Conservation (phyloP, 108 stramenopile genomes). For the Nannochloropsis gaditana region DNA sequence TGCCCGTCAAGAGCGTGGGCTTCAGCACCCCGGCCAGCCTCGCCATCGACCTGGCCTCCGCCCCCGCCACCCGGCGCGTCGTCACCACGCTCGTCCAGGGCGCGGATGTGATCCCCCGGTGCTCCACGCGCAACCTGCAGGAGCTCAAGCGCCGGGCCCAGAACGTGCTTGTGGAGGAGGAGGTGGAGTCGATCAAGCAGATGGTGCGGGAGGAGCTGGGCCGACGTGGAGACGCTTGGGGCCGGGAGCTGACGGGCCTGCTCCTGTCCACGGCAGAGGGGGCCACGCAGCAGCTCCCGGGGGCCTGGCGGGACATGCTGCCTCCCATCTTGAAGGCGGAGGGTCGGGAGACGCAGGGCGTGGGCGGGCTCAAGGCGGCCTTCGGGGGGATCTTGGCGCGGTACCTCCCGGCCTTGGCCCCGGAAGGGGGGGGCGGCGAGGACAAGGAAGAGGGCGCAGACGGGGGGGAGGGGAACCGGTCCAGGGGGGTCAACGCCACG, state of each 20-base stretch:
- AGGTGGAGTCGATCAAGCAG: background rate
- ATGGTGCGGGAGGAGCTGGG: background rate
- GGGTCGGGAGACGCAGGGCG: background rate
- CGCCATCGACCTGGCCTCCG: background rate
- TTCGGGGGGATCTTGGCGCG: background rate
- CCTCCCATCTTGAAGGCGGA: background rate
- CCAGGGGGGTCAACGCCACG: background rate
- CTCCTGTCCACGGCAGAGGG: background rate
- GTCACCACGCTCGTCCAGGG: background rate
- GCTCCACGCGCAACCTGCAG: constrained; percentile 4
- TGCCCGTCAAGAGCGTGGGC: constrained; percentile 5
- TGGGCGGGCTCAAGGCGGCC: background rate
- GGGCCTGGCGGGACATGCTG: background rate
- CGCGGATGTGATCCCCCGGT: background rate
- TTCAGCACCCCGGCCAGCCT: background rate
- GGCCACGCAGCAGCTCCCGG: background rate
- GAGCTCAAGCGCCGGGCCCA: background rate
- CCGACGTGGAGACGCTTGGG: background rate
- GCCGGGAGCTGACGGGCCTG: background rate
- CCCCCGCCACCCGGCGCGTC: background rate
- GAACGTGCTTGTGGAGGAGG: background rate
- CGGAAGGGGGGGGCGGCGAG: background rate
- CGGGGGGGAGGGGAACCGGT: background rate
- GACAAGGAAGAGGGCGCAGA: background rate
- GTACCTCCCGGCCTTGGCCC: background rate